Evolutionary conservation across 148 eudicot genomes (phyloP).

Genomic region (Heliosperma pusillum): DNA sequence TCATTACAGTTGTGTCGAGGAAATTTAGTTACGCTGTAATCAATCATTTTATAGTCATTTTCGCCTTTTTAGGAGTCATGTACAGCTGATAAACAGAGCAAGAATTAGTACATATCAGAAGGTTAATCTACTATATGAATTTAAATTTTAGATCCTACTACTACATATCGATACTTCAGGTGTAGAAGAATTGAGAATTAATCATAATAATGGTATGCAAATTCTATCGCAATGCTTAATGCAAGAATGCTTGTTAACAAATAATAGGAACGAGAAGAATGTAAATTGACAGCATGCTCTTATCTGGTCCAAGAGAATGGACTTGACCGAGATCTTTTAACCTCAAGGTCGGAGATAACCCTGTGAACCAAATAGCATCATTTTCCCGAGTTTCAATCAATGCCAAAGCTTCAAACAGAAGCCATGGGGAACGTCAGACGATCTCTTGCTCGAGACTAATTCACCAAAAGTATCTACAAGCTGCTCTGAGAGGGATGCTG

Average conservation of each 20-base stretch:
- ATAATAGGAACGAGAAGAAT: not conserved
- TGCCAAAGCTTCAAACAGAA: slow-evolving; percentile 89
- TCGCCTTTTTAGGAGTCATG: too few species aligned
- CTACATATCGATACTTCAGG: too few species aligned
- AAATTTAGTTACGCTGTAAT: too few species aligned
- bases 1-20: too few species aligned
- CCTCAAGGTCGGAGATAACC: slow-evolving; percentile 31
- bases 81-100: too few species aligned
- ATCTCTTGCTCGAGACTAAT: slow-evolving; percentile 49
- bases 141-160: too few species aligned
- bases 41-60: too few species aligned
- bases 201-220: slow-evolving; percentile 7
- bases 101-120: not conserved
- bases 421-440: slow-evolving; percentile 43
- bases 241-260: slow-evolving; percentile 26
- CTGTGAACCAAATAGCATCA: too few species aligned
- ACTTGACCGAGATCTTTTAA: slow-evolving; percentile 19
- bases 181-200: not conserved
- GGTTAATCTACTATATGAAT: too few species aligned
- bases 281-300: slow-evolving; percentile 13
- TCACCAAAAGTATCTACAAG: slow-evolving; percentile 71
- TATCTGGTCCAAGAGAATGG: slow-evolving; percentile 23
- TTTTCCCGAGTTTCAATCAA: slow-evolving; percentile 23
- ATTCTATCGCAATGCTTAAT: slow-evolving; percentile 19
- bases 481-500: slow-evolving; percentile 73